Evolutionary conservation across 208 protist species (phyloP).

Genomic region (Trichomonas vaginalis): DNA sequence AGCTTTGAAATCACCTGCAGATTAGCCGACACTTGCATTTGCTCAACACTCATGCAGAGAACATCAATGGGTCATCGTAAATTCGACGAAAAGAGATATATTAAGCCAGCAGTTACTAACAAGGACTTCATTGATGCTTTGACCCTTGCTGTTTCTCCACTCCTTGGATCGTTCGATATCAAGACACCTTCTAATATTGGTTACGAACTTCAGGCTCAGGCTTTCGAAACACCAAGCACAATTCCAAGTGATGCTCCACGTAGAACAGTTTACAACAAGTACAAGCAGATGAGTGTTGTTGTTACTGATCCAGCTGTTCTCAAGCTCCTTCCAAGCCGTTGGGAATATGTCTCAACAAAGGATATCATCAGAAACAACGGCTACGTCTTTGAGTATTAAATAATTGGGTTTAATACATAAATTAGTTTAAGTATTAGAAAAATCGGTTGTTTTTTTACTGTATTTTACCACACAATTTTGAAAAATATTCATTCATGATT

Average conservation of each 20-base stretch:
- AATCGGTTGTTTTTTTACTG: no score
- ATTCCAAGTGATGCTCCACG: neutral
- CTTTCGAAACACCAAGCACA: neutral
- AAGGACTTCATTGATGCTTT: neutral
- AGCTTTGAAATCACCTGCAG: neutral
- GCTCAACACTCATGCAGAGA: neutral
- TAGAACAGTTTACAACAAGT: neutral
- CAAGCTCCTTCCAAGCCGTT: neutral
- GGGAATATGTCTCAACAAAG: neutral
- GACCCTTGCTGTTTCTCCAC: neutral
- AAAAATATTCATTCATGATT: no score
- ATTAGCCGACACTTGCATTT: neutral
- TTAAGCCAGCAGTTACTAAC: neutral
- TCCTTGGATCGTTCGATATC: neutral
- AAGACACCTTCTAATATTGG: neutral
- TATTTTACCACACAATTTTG: no score
- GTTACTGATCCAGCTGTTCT: neutral
- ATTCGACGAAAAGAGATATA: neutral
- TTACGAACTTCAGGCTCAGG: neutral
- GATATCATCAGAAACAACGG: no score
- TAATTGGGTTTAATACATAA: no score
- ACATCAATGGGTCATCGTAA: neutral
- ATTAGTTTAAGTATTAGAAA: no score
- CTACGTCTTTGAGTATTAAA: no score
- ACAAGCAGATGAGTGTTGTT: neutral